Evolutionary conservation across 352 stramenopile species (phyloP), one percentile per base, ranked within the genome.

Genomic region (Pythium scleroteichum): DNA sequence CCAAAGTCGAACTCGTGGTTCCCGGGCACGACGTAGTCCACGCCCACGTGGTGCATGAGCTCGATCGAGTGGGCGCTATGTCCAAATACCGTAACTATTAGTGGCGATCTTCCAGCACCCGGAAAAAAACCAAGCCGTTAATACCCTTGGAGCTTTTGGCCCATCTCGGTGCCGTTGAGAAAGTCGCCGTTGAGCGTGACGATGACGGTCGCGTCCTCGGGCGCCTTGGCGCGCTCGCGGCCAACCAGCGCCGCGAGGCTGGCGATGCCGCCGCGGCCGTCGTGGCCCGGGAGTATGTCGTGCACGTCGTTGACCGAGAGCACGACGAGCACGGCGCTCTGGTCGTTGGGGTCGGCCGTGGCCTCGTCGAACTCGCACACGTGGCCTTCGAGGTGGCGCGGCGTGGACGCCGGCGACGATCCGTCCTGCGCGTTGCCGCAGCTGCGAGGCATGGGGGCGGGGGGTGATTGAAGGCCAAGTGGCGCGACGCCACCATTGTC

Each of bases 1-100:
- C 82, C 82, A 62, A 89, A 92, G 46, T 92, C 82, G 48, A 89
- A 90, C 62, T 92, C 82, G 71, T 92, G 82, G 64, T 92, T 92
- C 26, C 80, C 82, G 53, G 86, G 53, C 29, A 92, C 82, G 24
- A 89, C 76, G 59, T 88, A 92, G 26, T 86, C 68, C 27, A 92
- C 77, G 13, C 62, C 73, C 26, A 92, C 56, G 40, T 88, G 75
- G 63, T 92, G 86, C 64, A 92, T 72, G 19, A 92, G 48, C 50
- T 88, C 79, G 44, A 92, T 82, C 74, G 87, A 88, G 59, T 92
- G 82, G 12, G 72, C 79, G 8, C 81, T 90, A 39, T 48, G n/a
- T n/a, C n/a, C 29, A 35, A 35, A 10, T 35, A 35, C 29, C 29
- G 5, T 5, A 35, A 35, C 29, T 35, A 5, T 35, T 10, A 5